phyloP scores from a whole-genome alignment of 768 basidiomycete genomes.

The Psilocybe tampanensis region DNA sequence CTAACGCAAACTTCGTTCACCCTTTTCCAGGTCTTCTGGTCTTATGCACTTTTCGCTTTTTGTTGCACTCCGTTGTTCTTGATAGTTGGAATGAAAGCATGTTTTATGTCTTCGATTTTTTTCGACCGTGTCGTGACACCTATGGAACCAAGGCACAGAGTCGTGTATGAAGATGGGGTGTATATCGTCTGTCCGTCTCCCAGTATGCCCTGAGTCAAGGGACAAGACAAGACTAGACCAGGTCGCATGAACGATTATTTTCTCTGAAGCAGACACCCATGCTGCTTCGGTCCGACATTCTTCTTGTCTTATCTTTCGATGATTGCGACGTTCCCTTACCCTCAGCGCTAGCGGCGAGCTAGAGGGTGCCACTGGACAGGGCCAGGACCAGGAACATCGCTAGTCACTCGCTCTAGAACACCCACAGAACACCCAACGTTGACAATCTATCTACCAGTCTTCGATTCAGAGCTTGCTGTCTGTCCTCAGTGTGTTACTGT shows the following conservation, averaged over 20 bases:
- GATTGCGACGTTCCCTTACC: too few species aligned
- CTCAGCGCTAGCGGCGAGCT: too few species aligned
- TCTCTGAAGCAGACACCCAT: too few species aligned
- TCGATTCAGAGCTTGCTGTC: too few species aligned
- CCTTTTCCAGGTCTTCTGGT: too few species aligned
- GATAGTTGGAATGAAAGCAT: not conserved
- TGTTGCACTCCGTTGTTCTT: not conserved
- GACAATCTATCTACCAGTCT: too few species aligned
- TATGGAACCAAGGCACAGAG: not conserved
- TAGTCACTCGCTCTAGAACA: not conserved
- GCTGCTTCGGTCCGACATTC: too few species aligned
- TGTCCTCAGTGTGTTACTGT: too few species aligned
- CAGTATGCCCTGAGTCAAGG: not conserved
- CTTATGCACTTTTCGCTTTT: not conserved
- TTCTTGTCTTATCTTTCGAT: too few species aligned
- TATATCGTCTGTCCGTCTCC: too few species aligned
- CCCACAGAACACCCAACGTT: too few species aligned
- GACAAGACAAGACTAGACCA: not conserved
- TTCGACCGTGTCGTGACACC: not conserved
- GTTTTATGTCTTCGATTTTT: not conserved
- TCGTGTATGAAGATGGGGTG: too few species aligned
- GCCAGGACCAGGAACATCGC: not conserved
- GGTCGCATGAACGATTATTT: not conserved
- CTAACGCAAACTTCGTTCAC: not conserved
- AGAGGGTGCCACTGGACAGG: not conserved